Base-by-base conservation (phyloP, 2,329 filamentous ascomycete species). In the Colletotrichum salicis region DNA sequence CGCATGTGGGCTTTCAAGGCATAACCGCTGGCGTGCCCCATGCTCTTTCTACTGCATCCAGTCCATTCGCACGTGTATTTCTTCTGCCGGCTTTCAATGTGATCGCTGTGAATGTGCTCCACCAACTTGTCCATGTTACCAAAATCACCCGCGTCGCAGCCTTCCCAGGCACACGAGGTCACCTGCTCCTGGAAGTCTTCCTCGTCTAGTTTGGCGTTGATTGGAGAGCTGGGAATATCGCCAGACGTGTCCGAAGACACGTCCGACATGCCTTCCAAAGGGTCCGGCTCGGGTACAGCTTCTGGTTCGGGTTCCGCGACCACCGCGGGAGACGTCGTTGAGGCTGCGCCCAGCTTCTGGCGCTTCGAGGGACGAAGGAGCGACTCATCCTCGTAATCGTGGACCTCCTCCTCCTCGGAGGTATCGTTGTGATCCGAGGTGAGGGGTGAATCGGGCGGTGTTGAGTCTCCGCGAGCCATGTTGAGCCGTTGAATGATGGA, bases 31-130 rank as follows among this genome's bases (percentile, higher is more conserved):
- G 96, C 96, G 83, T 99, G 96, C 22, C 94, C 91, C 82, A 96
- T 91, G 71, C 95, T 94, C 84, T 97, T 98, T 73, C 95, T 86
- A 64, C 87, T 88, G 81, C 96, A 99, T 75, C 96, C 96, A 71
- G 89, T 90, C 96, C 96, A 99, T 83, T 98, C 96, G 83, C 96
- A 99, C n/a, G 94, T 95, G 81, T 98, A 98, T 82, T 96, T 97
- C 84, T 97, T 97, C 84, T 96, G 94, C 66, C 95, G 90, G 73
- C 92, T 94, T 79, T 96, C 94, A 78, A 98, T 97, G 82, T 99
- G 96, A 70, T 96, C 94, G 78, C 95, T 93, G 82, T 98, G 96
- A 71, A 96, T 93, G 78, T 96, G 93, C 76, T 93, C 89, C 54
- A 96, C 93, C 55, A 96, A 83, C 74, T 86, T 90, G 81, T 96